A percentile compares a stretch with the other conserved stretches of the same genome.
Evolutionary conservation across 768 basidiomycete species (phyloP).

Genomic region (Phallus indusiatus): DNA sequence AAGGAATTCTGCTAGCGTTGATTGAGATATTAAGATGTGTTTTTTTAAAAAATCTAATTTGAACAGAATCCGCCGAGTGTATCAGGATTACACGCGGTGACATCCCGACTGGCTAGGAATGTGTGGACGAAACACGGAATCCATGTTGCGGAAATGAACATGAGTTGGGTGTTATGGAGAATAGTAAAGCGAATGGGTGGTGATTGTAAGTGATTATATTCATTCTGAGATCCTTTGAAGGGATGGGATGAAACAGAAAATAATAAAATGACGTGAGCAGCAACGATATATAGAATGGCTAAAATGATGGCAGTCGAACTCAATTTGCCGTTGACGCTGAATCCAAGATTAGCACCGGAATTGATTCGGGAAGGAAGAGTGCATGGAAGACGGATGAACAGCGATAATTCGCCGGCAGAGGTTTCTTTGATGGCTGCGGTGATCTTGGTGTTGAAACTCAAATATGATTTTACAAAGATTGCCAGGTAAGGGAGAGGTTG

Average conservation of each 20-base stretch:
- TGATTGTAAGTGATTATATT: conserved; percentile 54
- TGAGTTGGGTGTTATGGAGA: conserved; percentile 71
- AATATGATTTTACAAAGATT: conserved; percentile 73
- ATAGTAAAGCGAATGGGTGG: conserved; percentile 57
- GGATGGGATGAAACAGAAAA: conserved; percentile 3
- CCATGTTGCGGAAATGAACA: conserved; percentile 64
- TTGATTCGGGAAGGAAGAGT: conserved; percentile 23
- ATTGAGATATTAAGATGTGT: background rate
- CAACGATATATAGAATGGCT: conserved; percentile 53
- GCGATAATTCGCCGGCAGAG: conserved; percentile 64
- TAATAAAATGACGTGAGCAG: conserved; percentile 28
- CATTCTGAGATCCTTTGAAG: conserved; percentile 13
- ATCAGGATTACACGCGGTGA: conserved; percentile 45
- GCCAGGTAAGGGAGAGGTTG: conserved; percentile 34
- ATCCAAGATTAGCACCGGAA: conserved; percentile 40
- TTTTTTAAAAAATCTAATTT: background rate
- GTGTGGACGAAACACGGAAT: conserved; percentile 48
- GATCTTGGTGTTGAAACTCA: conserved; percentile 71
- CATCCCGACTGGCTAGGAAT: conserved; percentile 52
- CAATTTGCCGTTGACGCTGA: conserved; percentile 51
- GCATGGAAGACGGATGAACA: conserved; percentile 39
- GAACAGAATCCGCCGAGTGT: conserved; percentile 57
- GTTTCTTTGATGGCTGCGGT: conserved; percentile 47
- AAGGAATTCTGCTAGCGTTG: background rate
- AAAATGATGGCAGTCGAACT: conserved; percentile 50